These are phyloP conservation scores for Zygoascus ofunaensis DNA, from an alignment of 805 yeast species.

Conservation along the genomic window DNA sequence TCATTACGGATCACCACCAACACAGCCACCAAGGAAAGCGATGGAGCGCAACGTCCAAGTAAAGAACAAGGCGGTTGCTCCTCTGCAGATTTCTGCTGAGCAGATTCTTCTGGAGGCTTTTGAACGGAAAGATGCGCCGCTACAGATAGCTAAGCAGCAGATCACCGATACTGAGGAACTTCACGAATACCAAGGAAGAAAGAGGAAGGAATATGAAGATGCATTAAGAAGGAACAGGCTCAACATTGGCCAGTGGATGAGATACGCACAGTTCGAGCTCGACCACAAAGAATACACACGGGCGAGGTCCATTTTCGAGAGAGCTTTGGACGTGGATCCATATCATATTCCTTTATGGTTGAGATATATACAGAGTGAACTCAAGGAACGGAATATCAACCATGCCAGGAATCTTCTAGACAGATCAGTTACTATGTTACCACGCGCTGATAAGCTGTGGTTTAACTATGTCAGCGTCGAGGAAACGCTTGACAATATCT, in stretches of 20 bases:
- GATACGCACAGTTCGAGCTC: constrained; percentile 83
- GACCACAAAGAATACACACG: constrained; percentile 69
- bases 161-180: constrained; percentile 74
- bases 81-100: constrained; percentile 54
- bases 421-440: constrained; percentile 63
- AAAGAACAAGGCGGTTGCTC: constrained; percentile 38
- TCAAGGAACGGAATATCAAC: constrained; percentile 61
- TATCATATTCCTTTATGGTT: constrained; percentile 79
- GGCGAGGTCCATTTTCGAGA: constrained; percentile 79
- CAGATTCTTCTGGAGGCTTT: constrained; percentile 55
- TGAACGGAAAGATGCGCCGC: constrained; percentile 36
- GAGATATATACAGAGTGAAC: constrained; percentile 69
- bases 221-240: constrained; percentile 78
- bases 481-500: constrained; percentile 59
- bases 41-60: constrained; percentile 16
- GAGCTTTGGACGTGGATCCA: constrained; percentile 71
- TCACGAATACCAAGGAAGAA: constrained; percentile 62
- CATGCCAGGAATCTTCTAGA: constrained; percentile 84
- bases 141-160: constrained; percentile 35
- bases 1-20: no score
- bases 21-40: no score
- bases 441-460: constrained; percentile 82
- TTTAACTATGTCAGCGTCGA: constrained; percentile 72
- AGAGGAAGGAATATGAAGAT: constrained; percentile 74
- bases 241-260: constrained; percentile 79